These are phyloP conservation scores for Anastatica hierochuntica DNA, from an alignment of 345 rosid species.

Conservation along the genomic window DNA sequence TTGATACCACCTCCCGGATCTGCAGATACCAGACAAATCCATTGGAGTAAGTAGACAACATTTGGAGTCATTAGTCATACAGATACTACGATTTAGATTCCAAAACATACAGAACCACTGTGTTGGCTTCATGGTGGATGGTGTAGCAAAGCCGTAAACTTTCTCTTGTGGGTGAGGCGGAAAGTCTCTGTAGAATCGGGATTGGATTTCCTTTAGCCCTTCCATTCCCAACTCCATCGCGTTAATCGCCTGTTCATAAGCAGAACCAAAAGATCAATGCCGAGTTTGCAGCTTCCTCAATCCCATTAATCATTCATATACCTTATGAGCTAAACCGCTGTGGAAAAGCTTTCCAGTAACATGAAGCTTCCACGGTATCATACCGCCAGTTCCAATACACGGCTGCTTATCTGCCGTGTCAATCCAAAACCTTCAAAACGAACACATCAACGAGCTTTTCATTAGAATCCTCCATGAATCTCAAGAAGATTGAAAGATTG, in stretches of 20 bases:
- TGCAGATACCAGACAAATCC: conserved; percentile 21
- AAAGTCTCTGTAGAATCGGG: conserved; percentile 75
- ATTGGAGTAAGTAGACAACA: conserved; percentile 13
- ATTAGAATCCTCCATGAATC: not conserved
- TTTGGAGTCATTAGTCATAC: conserved; percentile 5
- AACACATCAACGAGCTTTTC: not conserved
- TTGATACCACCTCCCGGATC: conserved; percentile 99
- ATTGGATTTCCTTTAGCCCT: conserved; percentile 68
- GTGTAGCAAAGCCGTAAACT: conserved; percentile 83
- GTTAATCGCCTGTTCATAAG: conserved; percentile 64
- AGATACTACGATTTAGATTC: not conserved
- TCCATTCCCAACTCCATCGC: conserved; percentile 89
- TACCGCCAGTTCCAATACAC: conserved; percentile 97
- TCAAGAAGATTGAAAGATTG: not conserved
- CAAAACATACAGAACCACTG: conserved; percentile 79
- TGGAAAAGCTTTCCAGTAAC: conserved; percentile 91
- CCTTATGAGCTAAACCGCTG: conserved; percentile 95
- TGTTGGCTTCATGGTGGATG: conserved; percentile 98
- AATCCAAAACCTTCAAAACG: conserved; percentile 68
- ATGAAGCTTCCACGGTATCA: conserved; percentile 93
- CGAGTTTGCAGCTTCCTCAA: conserved; percentile 1
- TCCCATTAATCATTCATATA: conserved; percentile 17
- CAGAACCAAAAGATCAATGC: not conserved
- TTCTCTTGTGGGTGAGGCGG: conserved; percentile 76
- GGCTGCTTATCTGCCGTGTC: conserved; percentile 99